Evolutionary conservation across 352 stramenopile genomes (phyloP).

Genomic region (Globisporangium paddicum): DNA sequence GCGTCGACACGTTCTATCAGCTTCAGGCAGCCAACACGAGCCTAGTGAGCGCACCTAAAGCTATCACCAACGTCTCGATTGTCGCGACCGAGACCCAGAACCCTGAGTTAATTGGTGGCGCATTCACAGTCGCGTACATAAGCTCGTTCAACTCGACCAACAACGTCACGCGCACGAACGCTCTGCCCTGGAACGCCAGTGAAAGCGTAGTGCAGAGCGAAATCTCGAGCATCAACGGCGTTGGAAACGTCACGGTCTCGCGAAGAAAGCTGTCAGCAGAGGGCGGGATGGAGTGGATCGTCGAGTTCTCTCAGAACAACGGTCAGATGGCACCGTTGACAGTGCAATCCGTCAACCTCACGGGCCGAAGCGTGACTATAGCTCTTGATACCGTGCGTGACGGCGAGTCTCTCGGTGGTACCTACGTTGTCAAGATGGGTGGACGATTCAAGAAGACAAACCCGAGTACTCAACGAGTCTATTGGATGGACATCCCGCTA

Average conservation of each 20-base stretch:
- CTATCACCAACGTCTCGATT: conserved; percentile 12
- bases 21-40: conserved; percentile 21
- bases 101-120: conserved; percentile 38
- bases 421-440: conserved; percentile 51
- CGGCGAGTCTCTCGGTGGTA: conserved; percentile 43
- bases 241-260: conserved; percentile 47
- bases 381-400: conserved; percentile 32
- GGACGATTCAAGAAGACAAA: conserved; percentile 51
- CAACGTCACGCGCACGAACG: conserved; percentile 17
- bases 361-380: conserved; percentile 31
- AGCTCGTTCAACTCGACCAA: conserved; percentile 35
- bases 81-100: conserved; percentile 22
- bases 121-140: conserved; percentile 44
- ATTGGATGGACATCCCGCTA: conserved; percentile 26
- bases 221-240: conserved; percentile 37
- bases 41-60: conserved; percentile 11
- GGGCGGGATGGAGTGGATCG: conserved; percentile 55
- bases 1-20: conserved; percentile 36
- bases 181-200: conserved; percentile 56
- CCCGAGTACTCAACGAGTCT: conserved; percentile 33
- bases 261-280: conserved; percentile 37
- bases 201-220: conserved; percentile 20
- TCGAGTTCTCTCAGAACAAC: conserved; percentile 63
- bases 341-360: conserved; percentile 45
- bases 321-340: conserved; percentile 38